Base-by-base conservation (phyloP, 2,329 filamentous ascomycete species). In the Arthrobotrys musiformis region DNA sequence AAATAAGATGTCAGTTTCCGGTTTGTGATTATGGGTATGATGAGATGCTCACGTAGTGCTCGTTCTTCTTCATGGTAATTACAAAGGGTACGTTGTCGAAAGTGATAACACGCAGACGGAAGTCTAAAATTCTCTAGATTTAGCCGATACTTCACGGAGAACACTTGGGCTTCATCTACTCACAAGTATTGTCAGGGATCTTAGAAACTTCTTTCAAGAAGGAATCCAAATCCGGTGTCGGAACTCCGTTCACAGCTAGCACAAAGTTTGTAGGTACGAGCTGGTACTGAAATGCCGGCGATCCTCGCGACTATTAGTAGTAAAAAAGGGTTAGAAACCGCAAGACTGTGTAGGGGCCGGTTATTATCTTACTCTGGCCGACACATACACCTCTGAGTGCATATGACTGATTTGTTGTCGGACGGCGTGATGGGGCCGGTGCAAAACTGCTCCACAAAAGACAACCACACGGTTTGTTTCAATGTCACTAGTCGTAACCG, bases 31-130 rank as follows among this genome's bases (percentile, higher is more conserved):
- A 22, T 2, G 7, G 48, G 30, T 11, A 40, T 37, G 19, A 46
- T 35, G 48, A 50, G 28, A 35, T 19, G 82, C 85, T 82, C 81
- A 87, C 86, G 83, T 99, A 99, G 84, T 99, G 95, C 83, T 99
- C 94, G 81, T 97, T 97, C 88, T 98, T 98, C 90, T 99, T 99
- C 92, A 99, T 97, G 7, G 95, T 99, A 42, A 96, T 93, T n/a
- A 99, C 93, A 93, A 95, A 99, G 2, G 94, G 94, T 8, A 99
- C 93, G 81, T 96, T 97, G 83, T 99, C 95, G 82, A 99, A 99
- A 0, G 95, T 98, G 83, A 98, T 93, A n/a, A 95, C 93, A 83
- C 94, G 94, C 64, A 99, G 87, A 17, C 95, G 90, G 89, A 99
- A 99, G 85, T 99, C 90, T 91, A 70, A 60, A 8, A 13, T 13